These are phyloP conservation scores for Hawksworthiomyces lignivorus DNA, from an alignment of 2,329 filamentous ascomycete genomes.

Conservation along the genomic window DNA sequence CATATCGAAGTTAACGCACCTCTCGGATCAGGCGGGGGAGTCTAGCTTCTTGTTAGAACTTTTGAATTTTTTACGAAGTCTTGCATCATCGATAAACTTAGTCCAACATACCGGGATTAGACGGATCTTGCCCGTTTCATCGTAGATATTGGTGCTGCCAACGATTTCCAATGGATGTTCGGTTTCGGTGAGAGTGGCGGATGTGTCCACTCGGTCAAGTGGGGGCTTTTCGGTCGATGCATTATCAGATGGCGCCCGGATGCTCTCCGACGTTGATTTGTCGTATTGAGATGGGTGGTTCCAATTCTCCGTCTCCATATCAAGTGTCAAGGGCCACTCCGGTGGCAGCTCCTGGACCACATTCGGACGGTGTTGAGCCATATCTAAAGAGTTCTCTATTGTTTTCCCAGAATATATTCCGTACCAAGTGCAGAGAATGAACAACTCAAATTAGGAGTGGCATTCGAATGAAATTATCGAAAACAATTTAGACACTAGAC, in stretches of 20 bases:
- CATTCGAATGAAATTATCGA: no score
- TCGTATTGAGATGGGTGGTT: neutral
- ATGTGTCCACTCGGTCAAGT: neutral
- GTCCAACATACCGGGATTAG: slow-evolving; percentile 12
- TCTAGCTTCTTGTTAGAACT: no score
- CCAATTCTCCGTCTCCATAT: neutral
- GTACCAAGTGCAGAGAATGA: no score
- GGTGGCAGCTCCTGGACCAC: neutral
- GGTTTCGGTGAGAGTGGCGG: neutral
- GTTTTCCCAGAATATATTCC: no score
- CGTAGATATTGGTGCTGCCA: slow-evolving; percentile 12
- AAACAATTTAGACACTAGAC: no score
- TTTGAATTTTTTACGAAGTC: no score
- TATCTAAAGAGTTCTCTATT: no score
- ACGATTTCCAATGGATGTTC: slow-evolving; percentile 7
- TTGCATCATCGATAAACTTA: no score
- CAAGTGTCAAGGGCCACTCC: neutral
- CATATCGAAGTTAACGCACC: neutral
- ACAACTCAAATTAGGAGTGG: no score
- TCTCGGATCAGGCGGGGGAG: slow-evolving; percentile 9
- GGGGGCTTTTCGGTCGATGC: slow-evolving; percentile 2
- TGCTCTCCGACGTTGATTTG: neutral
- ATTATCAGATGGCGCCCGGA: slow-evolving; percentile 1
- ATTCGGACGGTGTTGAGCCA: neutral
- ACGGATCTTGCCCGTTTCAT: slow-evolving; percentile 7